Evolutionary conservation across 495 filamentous ascomycete species (phyloP).

Genomic region (Penicillium herquei): DNA sequence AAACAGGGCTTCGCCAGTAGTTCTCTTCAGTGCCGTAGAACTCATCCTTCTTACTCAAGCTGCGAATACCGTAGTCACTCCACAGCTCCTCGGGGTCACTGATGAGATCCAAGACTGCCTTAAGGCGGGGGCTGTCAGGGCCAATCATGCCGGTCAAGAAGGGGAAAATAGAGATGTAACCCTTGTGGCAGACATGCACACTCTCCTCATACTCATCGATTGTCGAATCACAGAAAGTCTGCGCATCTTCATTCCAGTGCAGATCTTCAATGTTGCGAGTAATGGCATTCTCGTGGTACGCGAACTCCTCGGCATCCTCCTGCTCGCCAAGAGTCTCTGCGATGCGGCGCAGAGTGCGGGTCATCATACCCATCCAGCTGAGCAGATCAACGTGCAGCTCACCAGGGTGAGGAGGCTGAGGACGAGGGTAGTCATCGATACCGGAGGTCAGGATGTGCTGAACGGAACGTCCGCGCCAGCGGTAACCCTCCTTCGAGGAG

Average conservation of each 20-base stretch:
- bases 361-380: constrained; percentile 96
- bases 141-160: constrained; percentile 80
- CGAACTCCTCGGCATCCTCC: constrained; percentile 72
- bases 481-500: constrained; percentile 85
- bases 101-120: constrained; percentile 72
- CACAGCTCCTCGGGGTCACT: constrained; percentile 81
- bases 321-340: constrained; percentile 66
- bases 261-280: constrained; percentile 86
- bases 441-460: constrained; percentile 89
- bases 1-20: constrained; percentile 94
- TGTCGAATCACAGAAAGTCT: constrained; percentile 91
- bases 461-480: constrained; percentile 89
- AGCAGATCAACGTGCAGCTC: constrained; percentile 95
- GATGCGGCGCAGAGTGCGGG: constrained; percentile 73
- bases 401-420: constrained; percentile 95
- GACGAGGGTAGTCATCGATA: constrained; percentile 90
- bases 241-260: constrained; percentile 78
- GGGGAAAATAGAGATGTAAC: constrained; percentile 92
- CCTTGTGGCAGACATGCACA: constrained; percentile 88
- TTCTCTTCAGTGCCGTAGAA: constrained; percentile 90
- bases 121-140: constrained; percentile 69
- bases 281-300: constrained; percentile 74
- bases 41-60: constrained; percentile 78
- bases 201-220: constrained; percentile 95
- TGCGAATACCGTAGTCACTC: constrained; percentile 81